Evolutionary conservation across 2,329 filamentous ascomycete species (phyloP).

Genomic region (Aspergillus ibericus): DNA sequence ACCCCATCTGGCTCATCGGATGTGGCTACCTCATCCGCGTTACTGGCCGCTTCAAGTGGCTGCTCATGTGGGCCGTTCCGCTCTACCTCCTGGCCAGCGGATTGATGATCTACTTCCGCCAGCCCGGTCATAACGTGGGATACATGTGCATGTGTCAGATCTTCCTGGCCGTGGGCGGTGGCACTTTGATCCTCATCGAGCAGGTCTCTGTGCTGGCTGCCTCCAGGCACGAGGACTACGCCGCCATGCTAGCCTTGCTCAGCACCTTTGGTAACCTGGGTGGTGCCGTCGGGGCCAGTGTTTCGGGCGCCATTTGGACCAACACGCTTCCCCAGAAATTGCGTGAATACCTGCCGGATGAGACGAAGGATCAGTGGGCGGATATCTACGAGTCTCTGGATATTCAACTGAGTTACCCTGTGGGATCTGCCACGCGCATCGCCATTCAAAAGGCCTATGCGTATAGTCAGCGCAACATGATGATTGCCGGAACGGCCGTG

Average conservation of each 20-base stretch:
- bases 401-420: constrained; percentile 30
- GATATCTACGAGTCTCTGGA: constrained; percentile 16
- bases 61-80: constrained; percentile 51
- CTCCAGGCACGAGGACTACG: constrained; percentile 53
- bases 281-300: constrained; percentile 31
- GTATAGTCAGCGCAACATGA: constrained; percentile 43
- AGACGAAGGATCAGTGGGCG: constrained; percentile 6
- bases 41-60: constrained; percentile 53
- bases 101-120: constrained; percentile 55
- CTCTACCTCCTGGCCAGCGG: constrained; percentile 51
- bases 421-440: constrained; percentile 39
- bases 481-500: constrained; percentile 32
- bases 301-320: constrained; percentile 38
- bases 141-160: constrained; percentile 58
- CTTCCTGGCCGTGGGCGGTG: constrained; percentile 55
- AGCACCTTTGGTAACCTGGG: constrained; percentile 34
- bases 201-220: constrained; percentile 57
- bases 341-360: constrained; percentile 32
- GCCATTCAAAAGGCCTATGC: constrained; percentile 49
- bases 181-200: constrained; percentile 52
- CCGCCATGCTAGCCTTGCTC: constrained; percentile 52
- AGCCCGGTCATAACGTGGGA: constrained; percentile 46
- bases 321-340: constrained; percentile 40
- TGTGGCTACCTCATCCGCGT: constrained; percentile 51
- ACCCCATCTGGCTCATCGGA: constrained; percentile 56